phyloP scores from a whole-genome alignment of 83 land plant genomes.

The Thuja plicata region DNA sequence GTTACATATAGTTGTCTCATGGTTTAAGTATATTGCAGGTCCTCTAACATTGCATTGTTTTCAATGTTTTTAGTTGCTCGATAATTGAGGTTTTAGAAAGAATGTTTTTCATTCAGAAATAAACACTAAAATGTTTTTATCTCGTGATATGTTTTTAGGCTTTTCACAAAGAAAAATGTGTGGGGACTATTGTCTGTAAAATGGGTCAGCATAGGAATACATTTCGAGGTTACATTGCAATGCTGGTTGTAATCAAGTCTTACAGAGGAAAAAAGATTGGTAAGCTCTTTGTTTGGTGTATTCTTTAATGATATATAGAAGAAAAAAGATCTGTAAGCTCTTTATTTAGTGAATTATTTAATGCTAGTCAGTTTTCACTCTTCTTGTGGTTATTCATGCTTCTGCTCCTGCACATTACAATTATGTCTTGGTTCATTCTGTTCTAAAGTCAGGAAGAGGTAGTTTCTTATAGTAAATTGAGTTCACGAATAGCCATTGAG shows the following conservation, averaged over 20 bases:
- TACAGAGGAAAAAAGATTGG: conserved; percentile 95
- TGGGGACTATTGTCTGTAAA: conserved; percentile 97
- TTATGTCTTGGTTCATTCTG: neutral
- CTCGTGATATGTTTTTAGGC: conserved; percentile 35
- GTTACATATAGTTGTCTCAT: neutral
- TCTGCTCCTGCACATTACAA: neutral
- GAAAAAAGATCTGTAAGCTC: conserved; percentile 78
- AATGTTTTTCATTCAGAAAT: neutral
- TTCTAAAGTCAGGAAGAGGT: neutral
- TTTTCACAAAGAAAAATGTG: conserved; percentile 80
- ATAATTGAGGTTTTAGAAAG: neutral
- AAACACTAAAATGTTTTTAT: conserved; percentile 2
- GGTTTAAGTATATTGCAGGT: neutral
- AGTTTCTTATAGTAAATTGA: too few species aligned
- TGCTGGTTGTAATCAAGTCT: conserved; percentile 94
- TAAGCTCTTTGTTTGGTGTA: conserved; percentile 18
- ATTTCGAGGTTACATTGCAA: conserved; percentile 96
- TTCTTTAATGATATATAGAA: conserved; percentile 57
- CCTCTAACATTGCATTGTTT: neutral
- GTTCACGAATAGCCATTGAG: too few species aligned
- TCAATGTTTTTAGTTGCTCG: neutral
- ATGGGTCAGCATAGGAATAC: conserved; percentile 94
- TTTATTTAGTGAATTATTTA: conserved; percentile 1
- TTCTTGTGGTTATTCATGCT: neutral
- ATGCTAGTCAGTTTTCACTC: neutral